A percentile compares a stretch with the other conserved stretches of the same genome.
Evolutionary conservation across 2,329 filamentous ascomycete species (phyloP).

Genomic region (Paraconiothyrium sp.): DNA sequence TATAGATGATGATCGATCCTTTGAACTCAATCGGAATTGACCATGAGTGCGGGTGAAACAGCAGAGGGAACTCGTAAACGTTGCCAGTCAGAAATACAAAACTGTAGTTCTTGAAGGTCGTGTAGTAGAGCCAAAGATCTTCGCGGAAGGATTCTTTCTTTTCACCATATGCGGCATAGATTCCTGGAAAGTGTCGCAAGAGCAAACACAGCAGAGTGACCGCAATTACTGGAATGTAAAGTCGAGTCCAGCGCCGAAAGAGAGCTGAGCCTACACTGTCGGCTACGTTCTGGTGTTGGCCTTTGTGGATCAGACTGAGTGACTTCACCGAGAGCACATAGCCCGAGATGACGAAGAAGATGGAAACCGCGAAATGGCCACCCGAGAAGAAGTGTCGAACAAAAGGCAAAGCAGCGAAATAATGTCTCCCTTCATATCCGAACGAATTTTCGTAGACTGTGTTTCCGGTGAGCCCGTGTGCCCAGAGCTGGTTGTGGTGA

Average conservation of each 20-base stretch:
- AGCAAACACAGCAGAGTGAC: constrained; percentile 65
- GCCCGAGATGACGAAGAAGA: constrained; percentile 64
- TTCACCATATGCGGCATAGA: constrained; percentile 56
- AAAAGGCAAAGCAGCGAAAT: constrained; percentile 52
- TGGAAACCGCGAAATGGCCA: constrained; percentile 62
- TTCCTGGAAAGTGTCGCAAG: constrained; percentile 57
- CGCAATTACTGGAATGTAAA: constrained; percentile 62
- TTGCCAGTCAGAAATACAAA: constrained; percentile 70
- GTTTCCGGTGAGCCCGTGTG: constrained; percentile 59
- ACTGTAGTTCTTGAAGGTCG: constrained; percentile 69
- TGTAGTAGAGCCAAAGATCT: constrained; percentile 41
- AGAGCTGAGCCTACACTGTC: constrained; percentile 59
- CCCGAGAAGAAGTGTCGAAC: constrained; percentile 60
- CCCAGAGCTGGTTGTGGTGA: constrained; percentile 60
- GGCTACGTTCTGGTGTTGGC: constrained; percentile 50
- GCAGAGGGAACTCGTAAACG: constrained; percentile 63
- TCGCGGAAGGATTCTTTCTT: constrained; percentile 57
- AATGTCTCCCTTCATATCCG: constrained; percentile 42
- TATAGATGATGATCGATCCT: constrained; percentile 72
- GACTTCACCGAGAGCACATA: constrained; percentile 62
- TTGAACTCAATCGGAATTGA: constrained; percentile 53
- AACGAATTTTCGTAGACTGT: constrained; percentile 54
- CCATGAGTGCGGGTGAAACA: constrained; percentile 48
- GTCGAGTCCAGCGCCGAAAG: constrained; percentile 61
- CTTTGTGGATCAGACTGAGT: constrained; percentile 54